These are phyloP conservation scores for Triticum monococcum DNA, from an alignment of 176 grass and related monocot species.

Conservation along the genomic window DNA sequence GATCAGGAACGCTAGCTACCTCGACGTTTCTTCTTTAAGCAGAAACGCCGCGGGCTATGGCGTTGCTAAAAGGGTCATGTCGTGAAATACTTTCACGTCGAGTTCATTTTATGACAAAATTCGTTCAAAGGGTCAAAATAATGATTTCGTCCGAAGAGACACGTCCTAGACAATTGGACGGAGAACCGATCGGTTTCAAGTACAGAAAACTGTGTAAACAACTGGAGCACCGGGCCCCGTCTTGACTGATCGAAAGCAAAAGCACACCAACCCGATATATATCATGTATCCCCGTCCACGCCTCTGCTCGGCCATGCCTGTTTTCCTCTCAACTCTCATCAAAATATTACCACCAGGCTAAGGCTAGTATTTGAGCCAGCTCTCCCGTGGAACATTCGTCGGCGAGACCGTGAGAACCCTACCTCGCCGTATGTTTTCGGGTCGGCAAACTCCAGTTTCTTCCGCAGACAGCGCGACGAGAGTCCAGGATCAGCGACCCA, in stretches of 20 bases:
- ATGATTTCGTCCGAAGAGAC: no score
- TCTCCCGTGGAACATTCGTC: neutral
- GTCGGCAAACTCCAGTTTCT: neutral
- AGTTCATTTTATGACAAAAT: no score
- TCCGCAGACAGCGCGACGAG: neutral
- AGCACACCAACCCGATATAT: conserved; percentile 33
- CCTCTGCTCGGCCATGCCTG: neutral
- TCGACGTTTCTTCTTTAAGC: no score
- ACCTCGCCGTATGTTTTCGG: neutral
- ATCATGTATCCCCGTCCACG: conserved; percentile 16
- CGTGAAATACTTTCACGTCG: no score
- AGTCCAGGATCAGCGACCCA: neutral
- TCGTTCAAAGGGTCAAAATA: no score
- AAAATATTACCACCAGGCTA: neutral
- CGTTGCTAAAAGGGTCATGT: no score
- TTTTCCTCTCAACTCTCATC: neutral
- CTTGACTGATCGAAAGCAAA: conserved; percentile 32
- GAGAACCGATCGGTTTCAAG: conserved; percentile 21
- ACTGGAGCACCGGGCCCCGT: neutral
- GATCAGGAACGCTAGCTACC: no score
- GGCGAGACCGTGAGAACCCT: neutral
- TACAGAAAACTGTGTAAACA: neutral
- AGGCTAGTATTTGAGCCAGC: neutral
- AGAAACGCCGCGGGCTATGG: no score
- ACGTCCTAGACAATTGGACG: neutral